These are phyloP conservation scores for Hibiscus mutabilis DNA, from an alignment of 345 rosid genomes.

Conservation along the genomic window DNA sequence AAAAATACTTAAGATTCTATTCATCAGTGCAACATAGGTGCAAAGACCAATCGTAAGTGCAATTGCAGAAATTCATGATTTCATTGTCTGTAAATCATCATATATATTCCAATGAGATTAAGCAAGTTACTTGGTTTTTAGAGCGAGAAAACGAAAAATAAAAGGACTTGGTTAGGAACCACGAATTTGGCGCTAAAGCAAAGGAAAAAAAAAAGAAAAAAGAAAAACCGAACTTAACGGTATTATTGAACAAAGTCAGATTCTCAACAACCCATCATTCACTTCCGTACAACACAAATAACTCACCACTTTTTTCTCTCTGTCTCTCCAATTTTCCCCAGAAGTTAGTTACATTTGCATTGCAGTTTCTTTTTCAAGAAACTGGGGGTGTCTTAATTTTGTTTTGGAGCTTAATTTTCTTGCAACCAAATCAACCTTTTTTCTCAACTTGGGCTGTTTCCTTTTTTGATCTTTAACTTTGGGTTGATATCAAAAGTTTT, in stretches of 20 bases:
- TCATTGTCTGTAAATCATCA: not conserved
- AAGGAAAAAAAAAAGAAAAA: constrained; percentile 23
- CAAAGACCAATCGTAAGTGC: too few species aligned
- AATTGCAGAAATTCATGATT: not conserved
- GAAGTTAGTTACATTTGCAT: not conserved
- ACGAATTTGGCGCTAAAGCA: constrained; percentile 78
- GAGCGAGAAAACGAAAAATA: not conserved
- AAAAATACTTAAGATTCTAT: too few species aligned
- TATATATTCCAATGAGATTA: not conserved
- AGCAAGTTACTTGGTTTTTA: not conserved
- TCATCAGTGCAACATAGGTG: too few species aligned
- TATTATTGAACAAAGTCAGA: constrained; percentile 42
- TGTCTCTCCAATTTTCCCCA: constrained; percentile 4
- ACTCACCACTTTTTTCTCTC: constrained; percentile 20
- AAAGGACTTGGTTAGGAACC: constrained; percentile 44
- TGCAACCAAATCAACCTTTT: not conserved
- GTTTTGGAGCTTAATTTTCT: constrained; percentile 1
- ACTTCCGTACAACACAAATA: constrained; percentile 19
- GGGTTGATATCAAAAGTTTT: not conserved
- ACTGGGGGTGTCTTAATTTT: not conserved
- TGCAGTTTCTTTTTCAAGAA: constrained; percentile 9
- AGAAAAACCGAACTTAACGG: constrained; percentile 47
- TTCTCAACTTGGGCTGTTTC: not conserved
- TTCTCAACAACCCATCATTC: constrained; percentile 25
- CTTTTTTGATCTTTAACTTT: not conserved